These are phyloP conservation scores for Aegilops tauschii DNA, from an alignment of 176 grass and related monocot species.

Conservation along the genomic window DNA sequence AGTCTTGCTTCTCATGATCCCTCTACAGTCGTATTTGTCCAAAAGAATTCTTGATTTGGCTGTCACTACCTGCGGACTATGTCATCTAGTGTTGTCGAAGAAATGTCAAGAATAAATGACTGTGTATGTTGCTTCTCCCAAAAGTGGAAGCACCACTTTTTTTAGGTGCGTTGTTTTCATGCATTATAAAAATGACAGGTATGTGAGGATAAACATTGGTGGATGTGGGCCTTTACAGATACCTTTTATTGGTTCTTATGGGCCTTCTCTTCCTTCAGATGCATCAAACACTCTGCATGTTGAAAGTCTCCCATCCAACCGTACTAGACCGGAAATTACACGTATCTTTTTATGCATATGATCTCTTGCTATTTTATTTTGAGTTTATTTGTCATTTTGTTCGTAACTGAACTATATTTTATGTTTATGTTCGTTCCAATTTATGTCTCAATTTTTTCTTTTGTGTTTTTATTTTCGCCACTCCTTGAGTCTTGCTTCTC, in stretches of 20 bases:
- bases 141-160: no score
- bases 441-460: background rate
- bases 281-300: slow-evolving; percentile 56
- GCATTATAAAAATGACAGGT: no score
- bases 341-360: slow-evolving; percentile 55
- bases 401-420: background rate
- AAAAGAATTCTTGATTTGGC: no score
- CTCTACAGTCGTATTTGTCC: no score
- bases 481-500: slow-evolving; percentile 38
- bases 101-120: background rate
- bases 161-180: no score
- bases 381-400: background rate
- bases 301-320: slow-evolving; percentile 56
- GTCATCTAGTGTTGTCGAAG: background rate
- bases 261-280: background rate
- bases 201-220: no score
- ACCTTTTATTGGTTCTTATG: slow-evolving; percentile 24
- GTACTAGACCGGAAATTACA: slow-evolving; percentile 57
- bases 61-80: background rate
- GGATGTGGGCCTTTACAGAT: slow-evolving; percentile 16
- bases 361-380: background rate
- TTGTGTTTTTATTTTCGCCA: background rate
- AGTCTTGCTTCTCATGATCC: slow-evolving; percentile 21
- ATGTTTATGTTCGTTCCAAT: background rate
- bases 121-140: no score